These are phyloP conservation scores for Capsella rubella DNA, from an alignment of 441 rosid genomes.

Conservation along the genomic window DNA sequence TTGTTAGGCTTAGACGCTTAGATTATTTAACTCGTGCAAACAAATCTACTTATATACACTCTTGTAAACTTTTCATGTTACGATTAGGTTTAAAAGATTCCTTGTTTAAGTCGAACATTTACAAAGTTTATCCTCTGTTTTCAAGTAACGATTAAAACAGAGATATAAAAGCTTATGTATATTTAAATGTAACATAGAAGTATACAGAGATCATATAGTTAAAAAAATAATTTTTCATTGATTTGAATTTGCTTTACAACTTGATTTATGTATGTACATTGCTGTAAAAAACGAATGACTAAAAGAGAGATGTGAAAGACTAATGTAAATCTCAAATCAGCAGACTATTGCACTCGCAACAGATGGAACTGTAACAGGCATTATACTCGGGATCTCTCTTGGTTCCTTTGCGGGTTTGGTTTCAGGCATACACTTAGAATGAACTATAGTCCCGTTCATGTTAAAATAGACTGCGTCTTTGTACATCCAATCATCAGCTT, in stretches of 20 bases:
- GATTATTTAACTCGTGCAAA: too few relatives aligned
- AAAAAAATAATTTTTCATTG: not conserved
- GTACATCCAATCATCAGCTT: constrained; percentile 59
- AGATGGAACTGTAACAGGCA: constrained; percentile 11
- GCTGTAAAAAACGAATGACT: not conserved
- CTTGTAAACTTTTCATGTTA: too few relatives aligned
- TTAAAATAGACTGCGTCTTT: constrained; percentile 52
- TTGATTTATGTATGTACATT: not conserved
- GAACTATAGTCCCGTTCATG: constrained; percentile 56
- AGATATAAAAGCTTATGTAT: too few relatives aligned
- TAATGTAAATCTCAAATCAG: constrained; percentile 3
- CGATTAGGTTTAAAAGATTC: too few relatives aligned
- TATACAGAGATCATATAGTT: not conserved
- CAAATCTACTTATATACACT: too few relatives aligned
- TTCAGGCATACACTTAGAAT: constrained; percentile 57
- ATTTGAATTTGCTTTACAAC: constrained; percentile 1
- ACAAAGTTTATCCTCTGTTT: too few relatives aligned
- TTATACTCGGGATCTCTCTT: not conserved
- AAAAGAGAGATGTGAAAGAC: not conserved
- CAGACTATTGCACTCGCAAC: constrained; percentile 21
- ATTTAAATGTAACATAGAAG: not conserved
- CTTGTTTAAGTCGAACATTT: too few relatives aligned
- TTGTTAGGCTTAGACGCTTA: too few relatives aligned
- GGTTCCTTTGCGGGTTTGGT: not conserved
- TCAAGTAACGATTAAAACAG: constrained; percentile 4